Percentiles rank a stretch among this genome's conserved stretches.
Conservation (phyloP, 2,329 filamentous ascomycete species). For the Leptosphaerulina australis region DNA sequence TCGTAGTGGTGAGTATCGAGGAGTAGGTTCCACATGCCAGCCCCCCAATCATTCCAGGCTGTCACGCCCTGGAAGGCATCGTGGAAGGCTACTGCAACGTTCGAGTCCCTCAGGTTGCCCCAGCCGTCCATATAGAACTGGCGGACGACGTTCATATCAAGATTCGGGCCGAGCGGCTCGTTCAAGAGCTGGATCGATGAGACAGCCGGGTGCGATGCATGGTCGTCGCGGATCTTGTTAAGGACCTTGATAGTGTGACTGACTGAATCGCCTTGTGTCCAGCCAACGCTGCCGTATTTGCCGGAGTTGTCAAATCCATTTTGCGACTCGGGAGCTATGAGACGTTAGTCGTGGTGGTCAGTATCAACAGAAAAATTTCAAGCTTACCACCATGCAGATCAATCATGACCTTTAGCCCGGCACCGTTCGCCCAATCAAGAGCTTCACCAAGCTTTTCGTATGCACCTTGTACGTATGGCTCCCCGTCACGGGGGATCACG, state of each 20-base stretch:
- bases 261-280: conserved; percentile 54
- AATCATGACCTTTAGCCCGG: conserved; percentile 68
- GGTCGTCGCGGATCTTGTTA: conserved; percentile 55
- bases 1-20: conserved; percentile 58
- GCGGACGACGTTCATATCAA: conserved; percentile 52
- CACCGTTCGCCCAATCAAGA: conserved; percentile 63
- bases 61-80: conserved; percentile 56
- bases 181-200: conserved; percentile 56
- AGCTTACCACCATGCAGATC: conserved; percentile 69
- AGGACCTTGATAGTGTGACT: conserved; percentile 51
- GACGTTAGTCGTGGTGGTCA: conserved; percentile 9
- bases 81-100: conserved; percentile 54
- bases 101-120: conserved; percentile 52
- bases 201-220: conserved; percentile 53
- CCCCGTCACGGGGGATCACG: conserved; percentile 56
- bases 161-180: conserved; percentile 52
- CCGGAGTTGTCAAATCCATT: conserved; percentile 74
- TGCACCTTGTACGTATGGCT: conserved; percentile 68
- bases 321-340: conserved; percentile 63
- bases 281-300: conserved; percentile 53
- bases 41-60: conserved; percentile 53
- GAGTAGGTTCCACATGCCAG: conserved; percentile 53
- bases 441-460: conserved; percentile 63
- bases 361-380: not conserved
- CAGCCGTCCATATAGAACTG: conserved; percentile 58